Evolutionary conservation across 257 asterid genomes (phyloP).

Genomic region (Scutellaria barbata): DNA sequence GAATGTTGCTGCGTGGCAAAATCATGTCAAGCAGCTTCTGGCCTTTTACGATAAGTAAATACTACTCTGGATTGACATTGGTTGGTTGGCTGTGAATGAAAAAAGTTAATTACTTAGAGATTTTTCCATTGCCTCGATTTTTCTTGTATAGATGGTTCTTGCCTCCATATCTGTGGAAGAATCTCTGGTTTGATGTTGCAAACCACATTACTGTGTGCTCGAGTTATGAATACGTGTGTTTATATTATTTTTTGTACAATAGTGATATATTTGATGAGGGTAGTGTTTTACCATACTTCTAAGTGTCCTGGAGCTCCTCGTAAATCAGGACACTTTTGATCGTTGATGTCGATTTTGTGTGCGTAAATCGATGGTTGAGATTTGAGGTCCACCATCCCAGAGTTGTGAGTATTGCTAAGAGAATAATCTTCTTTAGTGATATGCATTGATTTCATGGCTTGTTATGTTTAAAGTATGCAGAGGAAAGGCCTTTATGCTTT

Average conservation of each 20-base stretch:
- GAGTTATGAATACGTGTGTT: neutral
- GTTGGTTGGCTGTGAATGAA: constrained; percentile 16
- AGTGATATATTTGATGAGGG: neutral
- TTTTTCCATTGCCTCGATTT: constrained; percentile 2
- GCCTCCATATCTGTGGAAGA: constrained; percentile 11
- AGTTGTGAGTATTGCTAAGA: neutral
- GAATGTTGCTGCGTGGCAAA: constrained; percentile 93
- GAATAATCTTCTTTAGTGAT: neutral
- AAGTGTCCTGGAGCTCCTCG: neutral
- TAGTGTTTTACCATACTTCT: neutral
- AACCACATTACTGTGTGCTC: neutral
- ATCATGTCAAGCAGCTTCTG: constrained; percentile 89
- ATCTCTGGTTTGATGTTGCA: constrained; percentile 17
- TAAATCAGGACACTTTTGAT: neutral
- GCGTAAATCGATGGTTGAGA: neutral
- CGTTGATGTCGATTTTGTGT: neutral
- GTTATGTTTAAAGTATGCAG: neutral
- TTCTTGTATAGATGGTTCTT: constrained; percentile 28
- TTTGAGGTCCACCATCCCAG: neutral
- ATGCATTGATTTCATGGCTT: neutral
- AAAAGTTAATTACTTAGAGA: constrained; percentile 1
- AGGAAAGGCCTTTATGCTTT: neutral
- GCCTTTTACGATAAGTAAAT: constrained; percentile 79
- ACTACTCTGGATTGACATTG: constrained; percentile 34
- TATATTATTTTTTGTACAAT: constrained; percentile 18